phyloP scores from a whole-genome alignment of 1,139 yeast species.

The Taphrina confusa region DNA sequence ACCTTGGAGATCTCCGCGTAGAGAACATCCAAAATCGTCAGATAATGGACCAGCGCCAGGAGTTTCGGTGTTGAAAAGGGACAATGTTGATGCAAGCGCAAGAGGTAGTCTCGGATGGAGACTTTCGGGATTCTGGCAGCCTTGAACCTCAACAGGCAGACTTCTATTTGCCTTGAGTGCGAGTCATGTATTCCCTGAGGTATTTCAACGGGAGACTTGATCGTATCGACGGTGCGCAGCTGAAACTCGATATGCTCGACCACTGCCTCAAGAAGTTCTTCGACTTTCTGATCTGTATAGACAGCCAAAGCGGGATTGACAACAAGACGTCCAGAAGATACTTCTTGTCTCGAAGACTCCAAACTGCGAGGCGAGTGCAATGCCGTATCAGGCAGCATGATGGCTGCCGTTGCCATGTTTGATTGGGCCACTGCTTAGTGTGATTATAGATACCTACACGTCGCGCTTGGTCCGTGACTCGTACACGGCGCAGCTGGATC shows the following conservation, averaged over 20 bases:
- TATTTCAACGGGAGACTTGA: slow-evolving; percentile 19
- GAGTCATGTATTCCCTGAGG: slow-evolving; percentile 24
- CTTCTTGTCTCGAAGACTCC: background rate
- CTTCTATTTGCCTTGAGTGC: slow-evolving; percentile 21
- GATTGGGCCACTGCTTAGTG: too few relatives aligned
- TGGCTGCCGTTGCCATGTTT: slow-evolving; percentile 11
- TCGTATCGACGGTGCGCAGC: slow-evolving; percentile 1
- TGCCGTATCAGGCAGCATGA: slow-evolving; percentile 8
- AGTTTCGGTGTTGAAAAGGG: slow-evolving; percentile 24
- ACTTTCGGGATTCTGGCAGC: slow-evolving; percentile 16
- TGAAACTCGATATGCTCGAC: slow-evolving; percentile 19
- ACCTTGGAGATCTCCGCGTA: slow-evolving; percentile 26
- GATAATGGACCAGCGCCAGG: slow-evolving; percentile 25
- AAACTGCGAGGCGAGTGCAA: background rate
- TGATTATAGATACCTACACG: too few relatives aligned
- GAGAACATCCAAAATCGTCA: slow-evolving; percentile 18
- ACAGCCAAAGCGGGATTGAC: background rate
- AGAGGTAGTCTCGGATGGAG: slow-evolving; percentile 22
- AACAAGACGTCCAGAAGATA: background rate
- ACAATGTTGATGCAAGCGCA: slow-evolving; percentile 27
- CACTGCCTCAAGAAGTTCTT: slow-evolving; percentile 21
- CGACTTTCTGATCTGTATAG: slow-evolving; percentile 11
- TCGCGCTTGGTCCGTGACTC: too few relatives aligned
- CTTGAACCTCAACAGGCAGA: slow-evolving; percentile 23
- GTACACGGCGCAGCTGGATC: too few relatives aligned